Evolutionary conservation across 352 stramenopile species (phyloP), one percentile per base, ranked within the genome.

Genomic region (Bremia lactucae): DNA sequence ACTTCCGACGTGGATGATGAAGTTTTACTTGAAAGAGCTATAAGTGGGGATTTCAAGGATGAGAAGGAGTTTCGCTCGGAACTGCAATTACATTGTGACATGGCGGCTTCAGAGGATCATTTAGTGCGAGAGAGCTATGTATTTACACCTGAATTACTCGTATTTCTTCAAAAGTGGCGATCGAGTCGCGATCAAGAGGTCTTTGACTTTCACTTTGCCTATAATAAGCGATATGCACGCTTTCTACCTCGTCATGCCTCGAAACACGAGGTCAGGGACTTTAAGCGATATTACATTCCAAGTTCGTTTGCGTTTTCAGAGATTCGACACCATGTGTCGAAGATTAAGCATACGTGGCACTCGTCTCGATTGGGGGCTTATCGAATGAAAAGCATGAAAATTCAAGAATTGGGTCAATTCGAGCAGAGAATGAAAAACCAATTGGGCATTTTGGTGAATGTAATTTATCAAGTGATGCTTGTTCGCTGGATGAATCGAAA

Each of bases 391-490:
- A 36, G 22, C 1, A 65, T 77, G 33, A 42, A 39, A 10, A 65
- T 77, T 33, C 15, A 65, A 46, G 52, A 64, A 6, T 46, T 81
- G 0, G 68, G 65, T 0, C 20, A 19, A 4, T 21, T 81, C 2
- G 68, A 81, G 31, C 59, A 46, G 14, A 63, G 53, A 14, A 68
- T 81, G 35, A 81, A 81, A 59, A n/a, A 48, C 7, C 45, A 42
- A 20, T 49, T 81, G 2, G 36, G 33, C 0, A 35, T 25, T 0
- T 44, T 72, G 14, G 55, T 68, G 5, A 45, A 73, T 39, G 36
- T 75, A 9, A 33, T 72, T 16, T 75, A 77, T 45, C 59, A 62
- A 19, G 66, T 73, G 49, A 74, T 68, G 36, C 26, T 77, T 8
- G 65, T 58, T 43, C 55, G 65, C 23, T 77, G 67, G 67, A 65